These are phyloP conservation scores for Trichoderma gracile DNA, from an alignment of 2,329 filamentous ascomycete genomes.

Conservation along the genomic window DNA sequence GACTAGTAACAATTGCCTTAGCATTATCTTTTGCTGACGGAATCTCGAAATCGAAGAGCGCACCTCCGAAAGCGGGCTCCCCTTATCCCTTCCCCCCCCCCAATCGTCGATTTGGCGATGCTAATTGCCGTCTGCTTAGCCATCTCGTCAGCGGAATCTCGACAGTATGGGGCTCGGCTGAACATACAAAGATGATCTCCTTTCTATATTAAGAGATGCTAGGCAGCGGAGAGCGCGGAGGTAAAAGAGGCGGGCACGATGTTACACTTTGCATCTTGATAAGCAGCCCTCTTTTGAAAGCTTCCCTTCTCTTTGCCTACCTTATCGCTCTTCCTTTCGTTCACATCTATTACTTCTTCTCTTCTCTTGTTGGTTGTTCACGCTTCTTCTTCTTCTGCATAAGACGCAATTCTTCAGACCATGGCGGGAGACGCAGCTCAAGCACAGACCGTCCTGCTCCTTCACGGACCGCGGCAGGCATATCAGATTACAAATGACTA, in stretches of 20 bases:
- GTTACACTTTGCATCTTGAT: not conserved
- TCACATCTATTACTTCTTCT: not conserved
- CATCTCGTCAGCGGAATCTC: conserved; percentile 2
- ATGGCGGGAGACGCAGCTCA: conserved; percentile 16
- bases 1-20: no score
- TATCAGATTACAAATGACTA: conserved; percentile 17
- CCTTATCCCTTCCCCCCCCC: no score
- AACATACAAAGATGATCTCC: not conserved
- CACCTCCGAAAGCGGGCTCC: conserved; percentile 22
- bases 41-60: no score
- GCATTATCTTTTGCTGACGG: no score
- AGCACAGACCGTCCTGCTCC: conserved; percentile 24
- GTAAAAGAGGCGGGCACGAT: not conserved
- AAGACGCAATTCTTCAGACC: not conserved
- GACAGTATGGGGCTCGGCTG: no score
- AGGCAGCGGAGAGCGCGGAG: not conserved
- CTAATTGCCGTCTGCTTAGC: not conserved
- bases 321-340: not conserved
- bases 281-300: not conserved
- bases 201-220: not conserved
- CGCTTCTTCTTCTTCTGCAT: no score
- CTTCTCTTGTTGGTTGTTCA: not conserved
- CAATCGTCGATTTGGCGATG: no score
- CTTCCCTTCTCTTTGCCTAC: not conserved
- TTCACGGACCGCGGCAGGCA: conserved; percentile 24